phyloP scores from a whole-genome alignment of 495 filamentous ascomycete species.

The Pseudotulostoma volvatum region DNA sequence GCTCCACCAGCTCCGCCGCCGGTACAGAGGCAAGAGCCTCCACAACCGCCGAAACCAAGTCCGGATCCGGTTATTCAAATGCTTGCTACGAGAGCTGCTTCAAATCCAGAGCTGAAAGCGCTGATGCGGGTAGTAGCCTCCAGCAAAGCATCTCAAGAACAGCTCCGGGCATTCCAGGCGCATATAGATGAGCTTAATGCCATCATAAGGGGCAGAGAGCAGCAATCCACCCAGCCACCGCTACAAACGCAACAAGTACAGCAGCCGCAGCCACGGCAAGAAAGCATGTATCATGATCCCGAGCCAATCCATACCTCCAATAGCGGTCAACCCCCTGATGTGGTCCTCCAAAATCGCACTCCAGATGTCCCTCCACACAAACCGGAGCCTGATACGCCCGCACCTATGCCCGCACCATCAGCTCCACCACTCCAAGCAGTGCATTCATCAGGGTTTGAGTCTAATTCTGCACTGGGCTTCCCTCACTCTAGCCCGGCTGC shows the following conservation, averaged over 20 bases:
- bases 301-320: slow-evolving; percentile 1
- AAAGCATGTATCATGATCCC: slow-evolving; percentile 9
- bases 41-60: slow-evolving; percentile 33
- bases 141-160: slow-evolving; percentile 61
- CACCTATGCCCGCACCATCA: slow-evolving; percentile 5
- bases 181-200: slow-evolving; percentile 83
- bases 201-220: slow-evolving; percentile 33
- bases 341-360: slow-evolving; percentile 2
- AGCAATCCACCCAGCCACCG: slow-evolving; percentile 21
- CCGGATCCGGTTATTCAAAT: slow-evolving; percentile 93
- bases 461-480: slow-evolving; percentile 2
- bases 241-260: slow-evolving; percentile 9
- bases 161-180: slow-evolving; percentile 74
- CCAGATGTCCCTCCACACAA: slow-evolving; percentile 21
- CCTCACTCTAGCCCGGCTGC: slow-evolving; percentile 4
- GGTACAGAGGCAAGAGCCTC: slow-evolving; percentile 11
- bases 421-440: slow-evolving; percentile 6
- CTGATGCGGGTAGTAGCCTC: slow-evolving; percentile 91
- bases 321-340: slow-evolving; percentile 4
- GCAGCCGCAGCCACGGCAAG: slow-evolving; percentile 7
- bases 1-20: slow-evolving; percentile 15
- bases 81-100: slow-evolving; percentile 70
- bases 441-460: too few relatives aligned
- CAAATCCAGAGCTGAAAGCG: slow-evolving; percentile 77
- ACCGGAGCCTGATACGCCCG: slow-evolving; percentile 15